Evolutionary conservation across 352 stramenopile species (phyloP), one percentile per base, ranked within the genome.

Genomic region (Pythium aquatile): DNA sequence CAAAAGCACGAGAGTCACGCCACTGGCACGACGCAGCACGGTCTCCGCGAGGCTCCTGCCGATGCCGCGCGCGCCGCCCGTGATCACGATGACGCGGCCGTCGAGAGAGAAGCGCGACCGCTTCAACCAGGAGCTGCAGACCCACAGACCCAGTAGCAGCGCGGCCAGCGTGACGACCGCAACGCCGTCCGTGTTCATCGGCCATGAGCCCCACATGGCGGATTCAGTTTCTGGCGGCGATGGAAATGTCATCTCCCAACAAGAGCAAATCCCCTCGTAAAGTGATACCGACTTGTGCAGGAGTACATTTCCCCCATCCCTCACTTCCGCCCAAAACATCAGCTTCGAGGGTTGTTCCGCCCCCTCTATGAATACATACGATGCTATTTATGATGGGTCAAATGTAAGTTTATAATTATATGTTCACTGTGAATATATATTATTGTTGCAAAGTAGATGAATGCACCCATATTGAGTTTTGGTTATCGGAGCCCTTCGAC

Each of bases 1-100:
- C 46, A 93, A 32, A 44, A 93, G 69, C 30, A 77, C 76, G 52
- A 93, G 57, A 52, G 76, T 90, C 57, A 75, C 71, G 17, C 63
- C 20, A 9, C 20, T 13, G 17, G 75, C 61, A 28, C 73, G 61
- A 0, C 14, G 33, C 28, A 74, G 68, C 39, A 91, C 29, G 14
- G 73, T 75, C 7, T 55, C 47, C 35, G 77, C 77, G 29, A 93
- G 67, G 29, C 59, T 54, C 39, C 72, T 68, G 37, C 84, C 84
- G 55, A 93, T 79, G 17, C 84, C 84, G 33, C 56, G 74, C 29
- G 72, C 82, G 14, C 80, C 82, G 20, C 84, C 84, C 2, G 84
- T 93, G 61, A 93, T 76, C 8, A 93, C 70, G 32, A 91, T 69
- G 13, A 85, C 82, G 52, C 78, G 78, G 11, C 52, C 71, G 20